These are phyloP conservation scores for Metrosideros polymorpha DNA, from an alignment of 441 rosid species.

Conservation along the genomic window DNA sequence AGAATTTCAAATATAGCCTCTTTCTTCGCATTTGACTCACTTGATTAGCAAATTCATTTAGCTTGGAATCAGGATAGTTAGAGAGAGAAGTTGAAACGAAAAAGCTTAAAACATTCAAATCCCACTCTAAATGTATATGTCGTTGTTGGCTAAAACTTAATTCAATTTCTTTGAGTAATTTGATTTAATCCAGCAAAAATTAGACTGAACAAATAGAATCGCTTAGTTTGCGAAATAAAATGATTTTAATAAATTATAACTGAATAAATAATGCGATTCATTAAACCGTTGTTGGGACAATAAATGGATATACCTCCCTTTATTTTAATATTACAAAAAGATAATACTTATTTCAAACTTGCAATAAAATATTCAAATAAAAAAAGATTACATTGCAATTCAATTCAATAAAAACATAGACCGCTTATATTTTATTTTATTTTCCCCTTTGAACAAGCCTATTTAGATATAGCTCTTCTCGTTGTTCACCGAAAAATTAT, in stretches of 20 bases:
- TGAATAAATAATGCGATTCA: neutral
- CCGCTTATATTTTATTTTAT: no score
- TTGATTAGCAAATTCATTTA: neutral
- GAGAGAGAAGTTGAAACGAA: neutral
- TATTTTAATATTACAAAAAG: neutral
- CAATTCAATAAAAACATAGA: no score
- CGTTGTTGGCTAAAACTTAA: neutral
- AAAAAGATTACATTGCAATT: no score
- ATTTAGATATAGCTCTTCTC: no score
- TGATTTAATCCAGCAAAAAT: neutral
- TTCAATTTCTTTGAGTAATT: neutral
- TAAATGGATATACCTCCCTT: neutral
- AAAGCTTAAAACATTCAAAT: neutral
- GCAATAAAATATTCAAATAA: no score
- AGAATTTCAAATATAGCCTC: neutral
- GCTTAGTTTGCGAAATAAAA: neutral
- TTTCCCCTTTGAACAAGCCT: no score
- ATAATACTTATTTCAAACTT: neutral
- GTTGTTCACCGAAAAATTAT: no score
- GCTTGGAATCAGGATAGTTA: neutral
- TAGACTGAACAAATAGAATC: neutral
- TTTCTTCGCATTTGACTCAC: neutral
- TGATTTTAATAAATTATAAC: neutral
- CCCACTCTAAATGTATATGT: neutral
- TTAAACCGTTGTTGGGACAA: neutral